Percentiles rank a stretch among this genome's conserved stretches.
Evolutionary conservation across 495 filamentous ascomycete species (phyloP).

Genomic region (Amphirosellinia nigrospora): DNA sequence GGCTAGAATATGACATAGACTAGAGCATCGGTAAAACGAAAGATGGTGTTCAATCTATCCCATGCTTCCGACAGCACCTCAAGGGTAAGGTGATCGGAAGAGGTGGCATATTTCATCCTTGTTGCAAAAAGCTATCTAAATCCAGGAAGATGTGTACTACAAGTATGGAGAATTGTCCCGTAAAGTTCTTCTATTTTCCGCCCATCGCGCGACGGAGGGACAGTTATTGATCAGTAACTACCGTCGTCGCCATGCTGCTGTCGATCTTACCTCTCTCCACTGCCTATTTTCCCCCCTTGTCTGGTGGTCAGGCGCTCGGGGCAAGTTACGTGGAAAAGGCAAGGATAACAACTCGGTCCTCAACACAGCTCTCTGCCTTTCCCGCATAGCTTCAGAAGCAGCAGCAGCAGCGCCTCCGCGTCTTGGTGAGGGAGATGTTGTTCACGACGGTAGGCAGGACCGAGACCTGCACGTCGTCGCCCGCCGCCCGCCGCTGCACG

Average conservation of each 20-base stretch:
- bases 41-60: not conserved
- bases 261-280: not conserved
- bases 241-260: not conserved
- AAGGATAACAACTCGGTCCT: not conserved
- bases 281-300: not conserved
- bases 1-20: not conserved
- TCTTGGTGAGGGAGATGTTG: not conserved
- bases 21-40: not conserved
- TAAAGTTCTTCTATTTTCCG: not conserved
- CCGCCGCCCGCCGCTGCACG: not conserved
- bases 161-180: not conserved
- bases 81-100: not conserved
- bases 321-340: not conserved
- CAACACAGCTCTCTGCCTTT: not conserved
- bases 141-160: not conserved
- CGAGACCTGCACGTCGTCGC: not conserved
- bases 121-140: not conserved
- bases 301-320: not conserved
- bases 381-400: not conserved
- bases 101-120: not conserved
- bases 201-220: not conserved
- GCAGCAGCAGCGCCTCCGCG: conserved; percentile 2
- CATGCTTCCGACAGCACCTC: not conserved
- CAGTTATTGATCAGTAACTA: not conserved
- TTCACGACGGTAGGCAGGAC: not conserved